phyloP scores from a whole-genome alignment of 1,284 basidiomycete genomes.

The Tylopilus sp. region DNA sequence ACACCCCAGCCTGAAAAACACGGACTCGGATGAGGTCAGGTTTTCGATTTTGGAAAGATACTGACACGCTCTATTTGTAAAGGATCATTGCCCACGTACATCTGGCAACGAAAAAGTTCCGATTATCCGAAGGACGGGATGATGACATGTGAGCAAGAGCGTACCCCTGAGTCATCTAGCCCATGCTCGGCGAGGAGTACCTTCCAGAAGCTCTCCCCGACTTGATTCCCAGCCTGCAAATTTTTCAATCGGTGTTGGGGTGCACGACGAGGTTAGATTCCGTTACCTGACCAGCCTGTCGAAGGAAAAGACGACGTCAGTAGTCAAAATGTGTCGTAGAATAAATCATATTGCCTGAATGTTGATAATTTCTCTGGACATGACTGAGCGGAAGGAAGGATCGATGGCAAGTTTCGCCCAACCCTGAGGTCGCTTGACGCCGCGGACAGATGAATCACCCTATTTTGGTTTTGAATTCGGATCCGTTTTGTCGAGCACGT shows the following conservation, averaged over 20 bases:
- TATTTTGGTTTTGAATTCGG: constrained; percentile 17
- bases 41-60: constrained; percentile 1
- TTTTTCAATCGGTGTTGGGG: constrained; percentile 18
- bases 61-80: constrained; percentile 44
- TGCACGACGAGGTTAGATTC: not conserved
- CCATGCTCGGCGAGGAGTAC: constrained; percentile 79
- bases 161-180: constrained; percentile 63
- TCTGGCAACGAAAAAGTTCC: constrained; percentile 29
- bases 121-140: constrained; percentile 29
- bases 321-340: not conserved
- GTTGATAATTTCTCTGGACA: constrained; percentile 62
- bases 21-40: not conserved
- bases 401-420: constrained; percentile 4
- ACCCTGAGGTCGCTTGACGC: not conserved
- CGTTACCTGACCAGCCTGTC: constrained; percentile 57
- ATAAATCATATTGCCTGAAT: constrained; percentile 44
- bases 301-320: constrained; percentile 5
- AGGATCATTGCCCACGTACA: constrained; percentile 46
- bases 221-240: constrained; percentile 64
- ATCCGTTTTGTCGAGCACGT: constrained; percentile 18
- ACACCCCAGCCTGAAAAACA: constrained; percentile 56
- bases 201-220: constrained; percentile 75
- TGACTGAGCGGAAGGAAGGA: constrained; percentile 25
- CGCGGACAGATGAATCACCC: constrained; percentile 1
- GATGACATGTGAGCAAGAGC: constrained; percentile 22